Conservation (phyloP, 768 basidiomycete species). For the Psilocybe subaeruginosa region DNA sequence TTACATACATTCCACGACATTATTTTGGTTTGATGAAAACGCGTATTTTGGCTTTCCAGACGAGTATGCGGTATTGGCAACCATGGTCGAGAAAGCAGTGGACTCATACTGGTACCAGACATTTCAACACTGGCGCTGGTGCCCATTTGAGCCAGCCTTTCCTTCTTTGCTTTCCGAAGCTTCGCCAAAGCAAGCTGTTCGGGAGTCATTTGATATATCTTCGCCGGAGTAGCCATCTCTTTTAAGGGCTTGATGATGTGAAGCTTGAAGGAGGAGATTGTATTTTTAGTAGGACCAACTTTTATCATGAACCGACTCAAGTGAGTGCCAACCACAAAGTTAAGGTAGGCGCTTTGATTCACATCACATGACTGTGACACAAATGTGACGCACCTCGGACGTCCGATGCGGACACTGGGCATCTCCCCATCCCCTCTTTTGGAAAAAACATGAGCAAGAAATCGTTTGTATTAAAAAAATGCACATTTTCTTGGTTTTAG, state of each 20-base stretch:
- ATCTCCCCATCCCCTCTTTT: no score
- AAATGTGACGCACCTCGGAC: no score
- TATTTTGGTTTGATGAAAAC: slow-evolving; percentile 48
- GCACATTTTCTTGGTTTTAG: no score
- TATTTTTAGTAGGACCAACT: not conserved
- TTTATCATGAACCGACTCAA: not conserved
- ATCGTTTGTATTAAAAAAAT: no score
- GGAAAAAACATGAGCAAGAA: no score
- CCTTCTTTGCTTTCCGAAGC: slow-evolving; percentile 51
- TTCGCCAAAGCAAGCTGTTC: slow-evolving; percentile 61
- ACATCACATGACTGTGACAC: no score
- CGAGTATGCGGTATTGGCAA: slow-evolving; percentile 28
- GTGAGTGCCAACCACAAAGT: no score
- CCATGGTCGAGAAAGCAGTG: slow-evolving; percentile 44
- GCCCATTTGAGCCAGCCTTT: slow-evolving; percentile 24
- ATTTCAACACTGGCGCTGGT: slow-evolving; percentile 20
- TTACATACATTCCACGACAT: slow-evolving; percentile 85
- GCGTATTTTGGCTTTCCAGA: slow-evolving; percentile 20
- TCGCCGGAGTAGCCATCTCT: not conserved
- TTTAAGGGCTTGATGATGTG: not conserved
- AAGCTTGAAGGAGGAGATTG: not conserved
- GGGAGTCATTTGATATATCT: slow-evolving; percentile 36
- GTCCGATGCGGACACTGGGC: no score
- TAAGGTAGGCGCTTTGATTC: no score
- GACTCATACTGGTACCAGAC: not conserved